Evolutionary conservation across 805 yeast genomes (phyloP).

Genomic region (Zygotorulaspora chibaensis): DNA sequence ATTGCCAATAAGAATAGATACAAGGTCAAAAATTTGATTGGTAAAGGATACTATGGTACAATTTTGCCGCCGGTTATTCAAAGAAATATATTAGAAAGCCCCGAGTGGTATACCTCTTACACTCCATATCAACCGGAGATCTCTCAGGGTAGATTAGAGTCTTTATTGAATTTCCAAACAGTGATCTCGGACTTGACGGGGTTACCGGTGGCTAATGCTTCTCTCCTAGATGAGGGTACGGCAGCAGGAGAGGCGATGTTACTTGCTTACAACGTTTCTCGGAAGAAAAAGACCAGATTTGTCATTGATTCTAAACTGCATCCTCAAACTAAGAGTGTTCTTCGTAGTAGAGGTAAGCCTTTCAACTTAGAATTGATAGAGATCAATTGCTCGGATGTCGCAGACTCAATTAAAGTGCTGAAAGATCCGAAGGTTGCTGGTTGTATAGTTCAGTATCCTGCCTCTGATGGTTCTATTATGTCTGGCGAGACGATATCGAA

Average conservation of each 20-base stretch:
- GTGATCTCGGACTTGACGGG: constrained; percentile 87
- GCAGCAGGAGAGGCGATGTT: constrained; percentile 98
- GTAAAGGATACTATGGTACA: constrained; percentile 93
- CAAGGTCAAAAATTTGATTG: constrained; percentile 71
- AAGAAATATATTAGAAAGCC: constrained; percentile 86
- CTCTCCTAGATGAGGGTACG: constrained; percentile 91
- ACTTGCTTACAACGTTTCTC: constrained; percentile 61
- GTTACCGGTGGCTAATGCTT: constrained; percentile 89
- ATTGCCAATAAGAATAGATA: constrained; percentile 70
- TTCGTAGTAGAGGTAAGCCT: constrained; percentile 74
- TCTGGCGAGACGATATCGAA: constrained; percentile 45
- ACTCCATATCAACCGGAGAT: constrained; percentile 99
- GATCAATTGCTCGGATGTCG: constrained; percentile 47
- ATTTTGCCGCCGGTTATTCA: constrained; percentile 86
- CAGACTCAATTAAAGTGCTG: constrained; percentile 37
- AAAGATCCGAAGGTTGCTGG: constrained; percentile 58
- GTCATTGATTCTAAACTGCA: constrained; percentile 75
- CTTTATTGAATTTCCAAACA: constrained; percentile 90
- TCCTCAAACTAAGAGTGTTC: constrained; percentile 80
- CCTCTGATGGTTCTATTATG: constrained; percentile 70
- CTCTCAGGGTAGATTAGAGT: constrained; percentile 92
- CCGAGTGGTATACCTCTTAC: constrained; percentile 98
- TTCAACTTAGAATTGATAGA: constrained; percentile 60
- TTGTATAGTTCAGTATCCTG: constrained; percentile 85
- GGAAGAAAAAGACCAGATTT: constrained; percentile 63